Evolutionary conservation across 352 stramenopile species (phyloP), one percentile per base, ranked within the genome.

Genomic region (Globisporangium canariense): DNA sequence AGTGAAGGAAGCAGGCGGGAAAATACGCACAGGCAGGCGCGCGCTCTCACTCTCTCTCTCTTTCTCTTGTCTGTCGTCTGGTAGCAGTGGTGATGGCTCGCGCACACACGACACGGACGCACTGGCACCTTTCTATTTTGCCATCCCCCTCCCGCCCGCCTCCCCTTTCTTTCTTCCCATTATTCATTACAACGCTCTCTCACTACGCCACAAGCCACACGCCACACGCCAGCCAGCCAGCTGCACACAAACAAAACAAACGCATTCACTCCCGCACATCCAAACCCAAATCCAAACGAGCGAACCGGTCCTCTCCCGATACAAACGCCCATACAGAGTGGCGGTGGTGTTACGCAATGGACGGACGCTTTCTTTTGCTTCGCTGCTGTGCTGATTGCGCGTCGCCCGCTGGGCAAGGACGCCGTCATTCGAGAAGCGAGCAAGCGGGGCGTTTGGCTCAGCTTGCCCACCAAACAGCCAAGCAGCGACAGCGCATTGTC

Each of bases 101-200:
- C 43, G 43, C 43, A 20, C 43, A 22, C 16, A 11, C 43, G 18
- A 20, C 43, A 46, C 40, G 16, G 50, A 56, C 50, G 32, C 22
- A 55, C 49, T 55, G 49, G 51, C 36, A 18, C 51, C 51, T 57
- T 57, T 57, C 51, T 57, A 57, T 43, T 57, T 57, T 57, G 50
- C 14, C 28, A 25, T 55, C 49, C 34, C 34, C 50, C 28, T 53
- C n/a, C 20, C 30, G 22, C 30, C 20, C 47, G 13, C 47, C 32
- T n/a, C 41, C 51, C 51, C 51, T 38, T 41, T 57, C 36, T 38
- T 57, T 57, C 51, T 57, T 57, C 51, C 30, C 51, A 57, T 57
- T 28, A 41, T 36, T 57, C 50, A 28, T 38, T 57, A 49, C 43
- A 22, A 46, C 36, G 13, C 40, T 46, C 40, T 6, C 5, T 49